Evolutionary conservation across 495 filamentous ascomycete genomes (phyloP), one percentile per base, ranked within the genome.

Genomic region (Hypoxylon perforatum): DNA sequence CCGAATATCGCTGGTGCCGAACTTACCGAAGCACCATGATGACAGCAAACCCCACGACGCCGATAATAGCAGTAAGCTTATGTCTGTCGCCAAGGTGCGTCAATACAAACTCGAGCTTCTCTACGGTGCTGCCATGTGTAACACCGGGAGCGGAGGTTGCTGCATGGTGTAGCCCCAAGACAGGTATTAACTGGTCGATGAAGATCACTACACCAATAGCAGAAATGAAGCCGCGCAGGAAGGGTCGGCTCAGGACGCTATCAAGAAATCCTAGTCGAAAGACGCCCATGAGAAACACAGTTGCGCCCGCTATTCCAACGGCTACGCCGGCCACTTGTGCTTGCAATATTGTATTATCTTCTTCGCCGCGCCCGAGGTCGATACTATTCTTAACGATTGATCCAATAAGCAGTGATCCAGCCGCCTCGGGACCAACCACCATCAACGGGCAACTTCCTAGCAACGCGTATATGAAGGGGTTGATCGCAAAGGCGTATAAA

Each of bases 171-270:
- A 99, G 82, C 4, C 95, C 95, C 71, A 94, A 82, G 75, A 98
- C 93, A 2, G 93, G 92, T 38, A 97, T 90, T 47, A 97, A 79
- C 76, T 99, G 95, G 75, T 98, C 95, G 25, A 97, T 91, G 45
- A 96, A 84, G 72, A 99, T 98, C 46, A 98, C 93, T 44, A 96
- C 91, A 33, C 95, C 95, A 74, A 99, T 92, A 30, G 96, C 94
- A 48, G 90, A 94, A 76, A 99, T 97, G 76, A 99, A 99, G 1
- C 95, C 95, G 54, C 95, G 82, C 25, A 98, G 78, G 65, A 99
- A 97, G 0, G 95, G 96, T 23, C 94, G 82, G 65, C 92, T 96
- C 55, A 99, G 82, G 41, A 99, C 94, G 72, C 91, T 96, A 73
- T 99, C 95, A 61, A 99, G 73, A 66, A 98, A 99, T 0, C 95